phyloP scores from a whole-genome alignment of 2,329 filamentous ascomycete genomes.

The Epichloe scottii region DNA sequence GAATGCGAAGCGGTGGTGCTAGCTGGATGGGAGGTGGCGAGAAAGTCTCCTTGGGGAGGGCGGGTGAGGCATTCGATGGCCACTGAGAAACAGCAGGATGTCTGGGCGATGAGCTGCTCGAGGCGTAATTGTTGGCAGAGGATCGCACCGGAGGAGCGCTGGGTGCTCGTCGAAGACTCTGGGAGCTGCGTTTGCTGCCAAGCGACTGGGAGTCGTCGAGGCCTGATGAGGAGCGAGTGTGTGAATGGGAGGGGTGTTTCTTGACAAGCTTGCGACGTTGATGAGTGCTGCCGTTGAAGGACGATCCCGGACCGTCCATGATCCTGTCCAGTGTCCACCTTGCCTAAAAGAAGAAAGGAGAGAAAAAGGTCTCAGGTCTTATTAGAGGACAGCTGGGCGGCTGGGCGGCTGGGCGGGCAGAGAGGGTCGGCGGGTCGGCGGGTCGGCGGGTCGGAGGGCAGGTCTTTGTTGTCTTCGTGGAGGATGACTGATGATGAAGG shows the following conservation, averaged over 20 bases:
- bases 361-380: slow-evolving; percentile 10
- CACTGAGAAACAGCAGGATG: slow-evolving; percentile 28
- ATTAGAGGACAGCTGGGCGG: slow-evolving; percentile 2
- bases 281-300: slow-evolving; percentile 34
- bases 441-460: background rate
- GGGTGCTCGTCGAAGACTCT: slow-evolving; percentile 47
- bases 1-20: slow-evolving; percentile 6
- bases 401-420: background rate
- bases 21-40: slow-evolving; percentile 16
- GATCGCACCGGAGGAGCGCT: slow-evolving; percentile 42
- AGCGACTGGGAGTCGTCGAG: slow-evolving; percentile 46
- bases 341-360: slow-evolving; percentile 8
- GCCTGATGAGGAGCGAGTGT: slow-evolving; percentile 34
- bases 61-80: slow-evolving; percentile 34
- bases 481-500: background rate
- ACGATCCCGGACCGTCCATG: slow-evolving; percentile 35
- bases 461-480: background rate
- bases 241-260: slow-evolving; percentile 37
- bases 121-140: slow-evolving; percentile 36
- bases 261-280: slow-evolving; percentile 51
- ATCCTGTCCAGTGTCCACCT: slow-evolving; percentile 16
- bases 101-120: slow-evolving; percentile 36
- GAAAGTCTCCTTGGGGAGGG: slow-evolving; percentile 33
- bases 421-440: background rate
- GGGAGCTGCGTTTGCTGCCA: slow-evolving; percentile 51